Evolutionary conservation across 2,329 filamentous ascomycete genomes (phyloP).

Genomic region (Alternaria sp.): DNA sequence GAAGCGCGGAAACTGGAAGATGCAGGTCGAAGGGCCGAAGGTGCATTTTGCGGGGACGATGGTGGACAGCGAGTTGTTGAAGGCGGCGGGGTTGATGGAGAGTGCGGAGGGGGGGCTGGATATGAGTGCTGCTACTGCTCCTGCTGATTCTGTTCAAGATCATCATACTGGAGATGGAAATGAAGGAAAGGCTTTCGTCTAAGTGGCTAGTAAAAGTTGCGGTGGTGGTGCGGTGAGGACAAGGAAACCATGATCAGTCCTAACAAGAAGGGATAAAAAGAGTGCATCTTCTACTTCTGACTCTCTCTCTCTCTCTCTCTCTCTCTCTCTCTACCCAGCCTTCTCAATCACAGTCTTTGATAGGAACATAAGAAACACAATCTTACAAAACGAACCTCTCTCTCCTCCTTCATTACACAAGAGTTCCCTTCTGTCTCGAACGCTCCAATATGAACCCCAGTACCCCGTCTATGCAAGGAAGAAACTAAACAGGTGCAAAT

Average conservation of each 20-base stretch:
- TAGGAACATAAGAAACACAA: too few relatives aligned
- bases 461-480: too few relatives aligned
- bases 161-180: slow-evolving; percentile 4
- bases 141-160: neutral
- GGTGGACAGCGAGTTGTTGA: slow-evolving; percentile 44
- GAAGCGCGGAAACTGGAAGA: slow-evolving; percentile 31
- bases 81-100: slow-evolving; percentile 39
- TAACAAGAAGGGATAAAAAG: neutral
- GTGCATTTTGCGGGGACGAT: slow-evolving; percentile 43
- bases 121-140: neutral
- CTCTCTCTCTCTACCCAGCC: too few relatives aligned
- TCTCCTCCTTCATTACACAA: neutral
- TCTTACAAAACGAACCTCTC: neutral
- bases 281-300: neutral
- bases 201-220: neutral
- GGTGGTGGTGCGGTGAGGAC: neutral
- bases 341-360: too few relatives aligned
- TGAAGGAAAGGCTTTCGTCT: slow-evolving; percentile 17
- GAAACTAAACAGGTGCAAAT: too few relatives aligned
- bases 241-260: neutral
- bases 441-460: too few relatives aligned
- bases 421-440: neutral
- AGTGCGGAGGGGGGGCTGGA: slow-evolving; percentile 20
- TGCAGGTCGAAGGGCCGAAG: slow-evolving; percentile 30
- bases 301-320: neutral